Base-by-base conservation (phyloP, 371 early-diverging fungal genomes). In the Syncephalastrum monosporum region DNA sequence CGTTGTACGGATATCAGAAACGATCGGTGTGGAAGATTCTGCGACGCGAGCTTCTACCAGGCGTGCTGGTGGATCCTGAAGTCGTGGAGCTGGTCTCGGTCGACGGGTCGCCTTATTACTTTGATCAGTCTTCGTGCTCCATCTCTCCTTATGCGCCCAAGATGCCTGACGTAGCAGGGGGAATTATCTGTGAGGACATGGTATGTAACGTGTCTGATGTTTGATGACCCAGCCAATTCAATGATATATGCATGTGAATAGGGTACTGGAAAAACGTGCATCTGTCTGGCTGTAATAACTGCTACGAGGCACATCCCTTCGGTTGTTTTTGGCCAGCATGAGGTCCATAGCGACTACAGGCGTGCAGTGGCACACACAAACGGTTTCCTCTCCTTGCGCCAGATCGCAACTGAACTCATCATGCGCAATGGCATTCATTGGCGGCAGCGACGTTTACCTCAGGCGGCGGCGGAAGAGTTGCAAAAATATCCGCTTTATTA, bases 111-210 rank as follows among this genome's bases (percentile, higher is more conserved):
- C n/a, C 59, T 0, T 85, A 82, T 50, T 77, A 72, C 51, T 64
- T 74, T 24, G 60, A 79, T n/a, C 74, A 55, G n/a, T 42, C 56
- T 13, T 61, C 48, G 3, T 59, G 56, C 29, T 56, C 55, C 15
- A 49, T 56, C 16, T 66, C 61, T 38, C 46, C 46, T 17, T 63
- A 61, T 15, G 63, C 65, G 0, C 57, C 61, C 8, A 61, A 55
- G 55, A 75, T 79, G 55, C 67, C 66, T 29, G 83, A 82, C 55
- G 65, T 70, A 0, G 68, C 69, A 2, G 89, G 88, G 12, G 92
- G 92, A 0, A 85, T 91, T 55, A 82, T 90, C 25, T 88, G 88
- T 65, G 92, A 90, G 64, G 87, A 89, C 42, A 91, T 91, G 89
- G 88, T 74, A 74, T 55, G 49, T 43, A 13, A 4, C 38, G 10